Evolutionary conservation across 164 flowering plant genomes (phyloP).

Genomic region (Brasenia schreberi): DNA sequence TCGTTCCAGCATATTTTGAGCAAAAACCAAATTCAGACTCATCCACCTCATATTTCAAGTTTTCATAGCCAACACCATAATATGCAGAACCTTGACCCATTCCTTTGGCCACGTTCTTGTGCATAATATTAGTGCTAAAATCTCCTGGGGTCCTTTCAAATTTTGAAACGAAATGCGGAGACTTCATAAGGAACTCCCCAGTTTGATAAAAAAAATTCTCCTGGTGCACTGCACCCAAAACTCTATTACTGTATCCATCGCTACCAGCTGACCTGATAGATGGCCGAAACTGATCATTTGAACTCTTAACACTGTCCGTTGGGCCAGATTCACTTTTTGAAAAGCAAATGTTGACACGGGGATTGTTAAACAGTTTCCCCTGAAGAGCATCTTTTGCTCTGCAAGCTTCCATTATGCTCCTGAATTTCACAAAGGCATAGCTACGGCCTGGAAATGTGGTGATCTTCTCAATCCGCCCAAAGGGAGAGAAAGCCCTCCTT

Average conservation of each 20-base stretch:
- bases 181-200: conserved; percentile 25
- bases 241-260: conserved; percentile 10
- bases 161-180: conserved; percentile 31
- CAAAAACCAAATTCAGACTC: conserved; percentile 22
- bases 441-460: conserved; percentile 84
- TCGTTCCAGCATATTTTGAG: conserved; percentile 30
- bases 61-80: conserved; percentile 21
- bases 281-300: conserved; percentile 36
- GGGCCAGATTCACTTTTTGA: conserved; percentile 58
- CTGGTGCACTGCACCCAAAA: conserved; percentile 22
- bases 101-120: background rate
- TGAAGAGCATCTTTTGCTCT: conserved; percentile 90
- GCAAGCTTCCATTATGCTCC: conserved; percentile 49
- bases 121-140: conserved; percentile 11
- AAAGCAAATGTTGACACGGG: conserved; percentile 86
- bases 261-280: conserved; percentile 23
- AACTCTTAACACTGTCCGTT: conserved; percentile 32
- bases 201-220: conserved; percentile 25
- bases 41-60: conserved; percentile 25
- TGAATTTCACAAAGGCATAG: conserved; percentile 82
- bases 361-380: conserved; percentile 86
- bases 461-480: conserved; percentile 81
- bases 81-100: background rate
- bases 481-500: conserved; percentile 74
- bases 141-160: conserved; percentile 32